A percentile compares a stretch with the other conserved stretches of the same genome.
Evolutionary conservation across 2,329 filamentous ascomycete species (phyloP).

Genomic region (Fonsecaea nubica): DNA sequence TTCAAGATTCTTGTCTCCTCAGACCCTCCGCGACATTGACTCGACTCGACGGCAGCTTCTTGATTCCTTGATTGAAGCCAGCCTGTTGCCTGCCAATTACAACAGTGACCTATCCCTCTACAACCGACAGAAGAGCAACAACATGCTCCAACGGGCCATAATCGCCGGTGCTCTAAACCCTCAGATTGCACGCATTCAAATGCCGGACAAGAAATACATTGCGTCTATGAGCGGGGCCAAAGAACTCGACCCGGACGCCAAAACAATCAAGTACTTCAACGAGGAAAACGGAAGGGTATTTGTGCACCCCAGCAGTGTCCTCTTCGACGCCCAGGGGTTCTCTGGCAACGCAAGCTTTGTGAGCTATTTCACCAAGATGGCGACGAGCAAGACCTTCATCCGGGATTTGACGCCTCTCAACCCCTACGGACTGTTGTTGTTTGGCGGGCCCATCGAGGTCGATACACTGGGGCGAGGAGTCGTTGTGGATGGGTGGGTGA

Average conservation of each 20-base stretch:
- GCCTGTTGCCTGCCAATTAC: conserved; percentile 70
- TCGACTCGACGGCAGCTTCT: conserved; percentile 87
- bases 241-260: conserved; percentile 89
- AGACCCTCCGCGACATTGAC: conserved; percentile 85
- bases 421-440: conserved; percentile 84
- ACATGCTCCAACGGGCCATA: conserved; percentile 69
- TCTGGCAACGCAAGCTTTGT: conserved; percentile 77
- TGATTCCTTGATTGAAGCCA: conserved; percentile 81
- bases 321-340: conserved; percentile 89
- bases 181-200: conserved; percentile 88
- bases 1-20: conserved; percentile 80
- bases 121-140: conserved; percentile 36
- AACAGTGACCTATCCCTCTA: conserved; percentile 55
- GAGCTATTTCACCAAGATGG: conserved; percentile 90
- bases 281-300: conserved; percentile 87
- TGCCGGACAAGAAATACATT: conserved; percentile 95
- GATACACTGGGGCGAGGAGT: conserved; percentile 87
- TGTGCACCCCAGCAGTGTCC: conserved; percentile 84
- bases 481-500: conserved; percentile 89
- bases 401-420: conserved; percentile 93
- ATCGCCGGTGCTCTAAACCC: conserved; percentile 78
- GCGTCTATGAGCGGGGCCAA: conserved; percentile 86
- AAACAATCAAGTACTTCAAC: conserved; percentile 90
- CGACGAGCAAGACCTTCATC: conserved; percentile 89
- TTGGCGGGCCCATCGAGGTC: conserved; percentile 78